phyloP scores from a whole-genome alignment of 2,329 filamentous ascomycete species.

The Raffaelea ambrosiae region DNA sequence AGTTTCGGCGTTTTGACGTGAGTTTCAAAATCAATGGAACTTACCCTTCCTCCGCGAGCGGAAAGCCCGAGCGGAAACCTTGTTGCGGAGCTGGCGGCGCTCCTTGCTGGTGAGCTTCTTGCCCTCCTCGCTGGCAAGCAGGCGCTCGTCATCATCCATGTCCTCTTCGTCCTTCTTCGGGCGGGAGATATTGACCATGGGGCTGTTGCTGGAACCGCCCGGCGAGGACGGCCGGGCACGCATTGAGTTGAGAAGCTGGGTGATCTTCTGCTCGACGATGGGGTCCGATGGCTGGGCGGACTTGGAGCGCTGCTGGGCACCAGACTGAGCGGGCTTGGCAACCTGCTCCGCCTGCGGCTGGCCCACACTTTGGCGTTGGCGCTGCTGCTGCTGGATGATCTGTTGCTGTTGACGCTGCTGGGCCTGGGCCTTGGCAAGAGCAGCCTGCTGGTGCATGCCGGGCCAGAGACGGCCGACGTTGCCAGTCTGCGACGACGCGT shows the following conservation, averaged over 20 bases:
- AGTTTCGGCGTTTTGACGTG: too few species aligned
- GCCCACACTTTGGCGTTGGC: constrained; percentile 12
- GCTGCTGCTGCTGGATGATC: constrained; percentile 45
- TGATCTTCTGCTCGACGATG: constrained; percentile 85
- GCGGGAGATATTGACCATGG: constrained; percentile 56
- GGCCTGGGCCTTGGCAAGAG: constrained; percentile 62
- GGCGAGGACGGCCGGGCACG: constrained; percentile 58
- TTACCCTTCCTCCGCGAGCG: constrained; percentile 96
- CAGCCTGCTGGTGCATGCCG: constrained; percentile 87
- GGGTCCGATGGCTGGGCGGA: constrained; percentile 51
- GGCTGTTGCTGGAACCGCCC: constrained; percentile 39
- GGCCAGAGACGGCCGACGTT: constrained; percentile 74
- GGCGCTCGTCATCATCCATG: constrained; percentile 95
- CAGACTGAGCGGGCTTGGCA: constrained; percentile 28
- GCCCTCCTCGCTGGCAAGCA: constrained; percentile 92
- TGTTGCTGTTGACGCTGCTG: constrained; percentile 61
- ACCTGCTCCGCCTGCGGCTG: constrained; percentile 33
- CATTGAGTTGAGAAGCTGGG: constrained; percentile 87
- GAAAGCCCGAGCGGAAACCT: constrained; percentile 96
- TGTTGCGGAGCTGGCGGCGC: constrained; percentile 93
- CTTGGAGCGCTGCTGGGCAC: constrained; percentile 39
- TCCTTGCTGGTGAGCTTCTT: constrained; percentile 99
- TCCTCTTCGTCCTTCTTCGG: constrained; percentile 92
- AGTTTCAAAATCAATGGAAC: constrained; percentile 18
- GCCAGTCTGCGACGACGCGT: constrained; percentile 32